These are phyloP conservation scores for Mimosa pudica DNA, from an alignment of 306 rosid species.

Conservation along the genomic window DNA sequence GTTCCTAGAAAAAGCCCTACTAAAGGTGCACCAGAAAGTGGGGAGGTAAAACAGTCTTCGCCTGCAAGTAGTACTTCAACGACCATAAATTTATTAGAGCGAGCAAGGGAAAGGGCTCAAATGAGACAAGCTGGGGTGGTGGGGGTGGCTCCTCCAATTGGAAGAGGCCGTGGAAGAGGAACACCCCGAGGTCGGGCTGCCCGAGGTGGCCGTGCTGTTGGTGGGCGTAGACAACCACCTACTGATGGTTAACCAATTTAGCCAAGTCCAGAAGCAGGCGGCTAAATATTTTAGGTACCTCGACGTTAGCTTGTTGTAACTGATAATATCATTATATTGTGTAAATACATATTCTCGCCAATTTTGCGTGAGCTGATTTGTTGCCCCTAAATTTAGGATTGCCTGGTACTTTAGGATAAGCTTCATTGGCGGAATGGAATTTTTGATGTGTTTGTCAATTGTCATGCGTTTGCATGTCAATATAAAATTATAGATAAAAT, in stretches of 20 bases:
- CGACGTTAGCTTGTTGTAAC: background rate
- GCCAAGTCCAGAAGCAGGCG: background rate
- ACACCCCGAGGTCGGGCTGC: slow-evolving; percentile 55
- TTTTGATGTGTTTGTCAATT: background rate
- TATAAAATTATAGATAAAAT: background rate
- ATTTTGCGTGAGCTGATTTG: slow-evolving; percentile 7
- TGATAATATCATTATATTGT: background rate
- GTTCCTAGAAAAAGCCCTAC: slow-evolving; percentile 38
- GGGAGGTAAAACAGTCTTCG: slow-evolving; percentile 48
- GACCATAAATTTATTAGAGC: slow-evolving; percentile 63
- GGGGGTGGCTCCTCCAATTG: slow-evolving; percentile 50
- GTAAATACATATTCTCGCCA: slow-evolving; percentile 39
- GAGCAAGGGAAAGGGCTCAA: slow-evolving; percentile 69
- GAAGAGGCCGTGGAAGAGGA: slow-evolving; percentile 69
- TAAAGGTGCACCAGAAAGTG: slow-evolving; percentile 44
- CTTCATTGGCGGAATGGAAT: background rate
- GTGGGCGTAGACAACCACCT: slow-evolving; percentile 61
- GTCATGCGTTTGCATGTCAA: no score
- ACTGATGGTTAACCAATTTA: slow-evolving; percentile 37
- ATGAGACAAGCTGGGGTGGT: slow-evolving; percentile 69
- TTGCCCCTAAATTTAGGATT: background rate
- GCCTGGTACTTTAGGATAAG: no score
- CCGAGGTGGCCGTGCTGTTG: slow-evolving; percentile 43
- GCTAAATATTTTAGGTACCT: background rate
- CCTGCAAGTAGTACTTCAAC: slow-evolving; percentile 47